A percentile compares a stretch with the other conserved stretches of the same genome.
phyloP scores from a whole-genome alignment of 2,329 filamentous ascomycete genomes.

The Aspergillus proliferans region DNA sequence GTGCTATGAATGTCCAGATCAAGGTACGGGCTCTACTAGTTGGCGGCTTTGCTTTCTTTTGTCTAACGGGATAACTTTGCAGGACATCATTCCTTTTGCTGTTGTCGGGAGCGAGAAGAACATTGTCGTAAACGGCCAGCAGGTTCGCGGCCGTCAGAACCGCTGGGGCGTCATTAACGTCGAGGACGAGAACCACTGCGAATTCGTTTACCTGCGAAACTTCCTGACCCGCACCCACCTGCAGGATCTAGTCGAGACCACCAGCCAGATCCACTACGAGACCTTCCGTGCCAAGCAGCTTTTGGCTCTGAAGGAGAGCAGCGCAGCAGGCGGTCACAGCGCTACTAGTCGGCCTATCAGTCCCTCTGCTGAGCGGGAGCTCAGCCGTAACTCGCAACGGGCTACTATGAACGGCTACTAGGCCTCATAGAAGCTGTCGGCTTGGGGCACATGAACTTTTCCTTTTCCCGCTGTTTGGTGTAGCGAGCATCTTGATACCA shows the following conservation, averaged over 20 bases:
- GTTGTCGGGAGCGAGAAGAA: slow-evolving; percentile 97
- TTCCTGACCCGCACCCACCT: slow-evolving; percentile 98
- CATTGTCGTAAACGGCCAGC: slow-evolving; percentile 94
- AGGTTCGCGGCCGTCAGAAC: slow-evolving; percentile 96
- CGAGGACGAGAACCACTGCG: slow-evolving; percentile 98
- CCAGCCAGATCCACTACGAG: slow-evolving; percentile 99
- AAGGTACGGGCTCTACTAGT: slow-evolving; percentile 58
- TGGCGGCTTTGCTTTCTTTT: slow-evolving; percentile 27
- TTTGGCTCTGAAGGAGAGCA: slow-evolving; percentile 95
- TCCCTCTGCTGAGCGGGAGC: slow-evolving; percentile 85
- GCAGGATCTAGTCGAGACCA: slow-evolving; percentile 98
- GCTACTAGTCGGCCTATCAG: slow-evolving; percentile 83
- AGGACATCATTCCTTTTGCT: slow-evolving; percentile 93
- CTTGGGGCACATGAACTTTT: slow-evolving; percentile 5
- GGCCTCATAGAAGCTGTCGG: slow-evolving; percentile 6
- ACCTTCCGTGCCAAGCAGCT: slow-evolving; percentile 99
- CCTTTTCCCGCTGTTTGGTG: slow-evolving; percentile 8
- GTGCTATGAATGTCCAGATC: slow-evolving; percentile 86
- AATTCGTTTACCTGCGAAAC: slow-evolving; percentile 97
- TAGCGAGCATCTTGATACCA: slow-evolving; percentile 13
- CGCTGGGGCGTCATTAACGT: slow-evolving; percentile 99
- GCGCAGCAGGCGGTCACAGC: slow-evolving; percentile 66
- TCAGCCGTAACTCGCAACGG: slow-evolving; percentile 94
- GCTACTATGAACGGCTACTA: slow-evolving; percentile 99
- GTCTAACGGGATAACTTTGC: slow-evolving; percentile 12